These are phyloP conservation scores for Pyrus bretschneideri DNA, from an alignment of 306 rosid species.

Conservation along the genomic window DNA sequence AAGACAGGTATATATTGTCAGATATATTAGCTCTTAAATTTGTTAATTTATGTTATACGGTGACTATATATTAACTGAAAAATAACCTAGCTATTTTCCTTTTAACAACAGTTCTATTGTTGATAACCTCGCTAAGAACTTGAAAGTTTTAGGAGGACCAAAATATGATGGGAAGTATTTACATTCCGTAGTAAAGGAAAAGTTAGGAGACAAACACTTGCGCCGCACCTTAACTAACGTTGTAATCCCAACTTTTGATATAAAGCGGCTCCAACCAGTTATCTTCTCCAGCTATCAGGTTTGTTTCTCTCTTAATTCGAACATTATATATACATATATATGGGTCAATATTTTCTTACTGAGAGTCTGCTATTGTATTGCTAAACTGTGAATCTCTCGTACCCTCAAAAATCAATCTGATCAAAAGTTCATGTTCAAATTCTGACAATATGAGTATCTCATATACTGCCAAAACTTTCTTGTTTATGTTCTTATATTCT, in stretches of 20 bases:
- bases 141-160: constrained; percentile 4
- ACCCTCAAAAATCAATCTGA: background rate
- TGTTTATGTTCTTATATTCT: too few relatives aligned
- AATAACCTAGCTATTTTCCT: background rate
- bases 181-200: constrained; percentile 7
- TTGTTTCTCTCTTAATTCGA: background rate
- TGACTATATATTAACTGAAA: background rate
- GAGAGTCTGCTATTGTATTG: background rate
- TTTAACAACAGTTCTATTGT: background rate
- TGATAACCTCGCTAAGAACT: background rate
- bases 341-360: background rate
- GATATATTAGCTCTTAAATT: background rate
- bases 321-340: too few relatives aligned
- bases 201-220: constrained; percentile 10
- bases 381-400: background rate
- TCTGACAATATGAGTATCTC: too few relatives aligned
- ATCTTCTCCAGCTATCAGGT: constrained; percentile 26
- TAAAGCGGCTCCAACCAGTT: constrained; percentile 16
- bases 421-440: too few relatives aligned
- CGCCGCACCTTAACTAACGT: constrained; percentile 23
- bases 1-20: background rate
- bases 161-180: constrained; percentile 24
- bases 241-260: constrained; percentile 9
- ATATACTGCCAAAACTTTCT: too few relatives aligned
- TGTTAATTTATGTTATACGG: background rate